A percentile compares a stretch with the other conserved stretches of the same genome.
Evolutionary conservation across 2,329 filamentous ascomycete genomes (phyloP).

Genomic region (Ophiostoma ips): DNA sequence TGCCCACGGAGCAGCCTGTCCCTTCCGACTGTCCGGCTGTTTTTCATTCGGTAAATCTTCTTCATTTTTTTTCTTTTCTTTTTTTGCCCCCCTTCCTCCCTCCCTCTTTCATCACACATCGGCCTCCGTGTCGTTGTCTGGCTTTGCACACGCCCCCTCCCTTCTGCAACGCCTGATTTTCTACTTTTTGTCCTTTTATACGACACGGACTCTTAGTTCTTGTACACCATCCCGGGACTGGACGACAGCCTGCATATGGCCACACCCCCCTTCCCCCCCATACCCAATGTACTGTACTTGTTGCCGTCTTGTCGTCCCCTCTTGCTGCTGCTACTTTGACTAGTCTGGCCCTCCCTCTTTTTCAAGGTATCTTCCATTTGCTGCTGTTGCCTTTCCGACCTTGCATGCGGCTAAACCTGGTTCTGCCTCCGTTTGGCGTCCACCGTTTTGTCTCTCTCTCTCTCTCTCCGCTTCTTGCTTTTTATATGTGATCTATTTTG

Average conservation of each 20-base stretch:
- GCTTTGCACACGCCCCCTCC: constrained; percentile 9
- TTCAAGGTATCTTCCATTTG: background rate
- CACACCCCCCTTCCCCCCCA: too few species aligned
- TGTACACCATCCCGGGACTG: background rate
- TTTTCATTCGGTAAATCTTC: background rate
- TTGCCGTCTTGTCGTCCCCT: background rate
- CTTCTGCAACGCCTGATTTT: background rate
- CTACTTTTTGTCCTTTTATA: background rate
- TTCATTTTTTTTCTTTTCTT: background rate
- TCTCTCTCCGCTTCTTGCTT: background rate
- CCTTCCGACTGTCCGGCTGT: background rate
- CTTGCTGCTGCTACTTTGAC: background rate
- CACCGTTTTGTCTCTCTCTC: background rate
- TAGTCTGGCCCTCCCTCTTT: background rate
- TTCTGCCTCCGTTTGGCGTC: constrained; percentile 9
- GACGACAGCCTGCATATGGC: constrained; percentile 5
- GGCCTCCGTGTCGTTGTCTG: too few species aligned
- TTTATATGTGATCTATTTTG: background rate
- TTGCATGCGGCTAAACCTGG: constrained; percentile 10
- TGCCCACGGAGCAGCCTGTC: background rate
- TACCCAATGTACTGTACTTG: constrained; percentile 11
- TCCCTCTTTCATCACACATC: background rate
- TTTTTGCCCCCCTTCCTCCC: background rate
- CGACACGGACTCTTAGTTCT: too few species aligned
- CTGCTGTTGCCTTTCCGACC: background rate